Conservation (phyloP, 2,329 filamentous ascomycete genomes). For the Microdochium paspali region DNA sequence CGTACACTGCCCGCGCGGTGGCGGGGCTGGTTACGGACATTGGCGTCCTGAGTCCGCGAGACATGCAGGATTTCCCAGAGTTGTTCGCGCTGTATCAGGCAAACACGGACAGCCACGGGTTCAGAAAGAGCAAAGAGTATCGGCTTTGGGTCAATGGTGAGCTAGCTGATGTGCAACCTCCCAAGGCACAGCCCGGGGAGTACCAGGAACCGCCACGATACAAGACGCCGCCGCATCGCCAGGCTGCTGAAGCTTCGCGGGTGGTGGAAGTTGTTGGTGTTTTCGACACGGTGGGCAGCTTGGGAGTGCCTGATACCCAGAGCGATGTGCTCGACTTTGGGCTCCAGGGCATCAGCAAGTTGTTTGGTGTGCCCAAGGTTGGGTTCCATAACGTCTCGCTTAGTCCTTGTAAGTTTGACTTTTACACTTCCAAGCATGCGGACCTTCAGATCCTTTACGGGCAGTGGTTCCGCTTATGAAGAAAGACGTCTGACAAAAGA, state of each 20-base stretch:
- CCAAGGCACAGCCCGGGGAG: not conserved
- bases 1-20: constrained; percentile 28
- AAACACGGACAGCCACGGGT: constrained; percentile 4
- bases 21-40: constrained; percentile 24
- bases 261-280: constrained; percentile 18
- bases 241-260: constrained; percentile 3
- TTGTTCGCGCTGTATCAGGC: not conserved
- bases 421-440: too few species aligned
- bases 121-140: constrained; percentile 3
- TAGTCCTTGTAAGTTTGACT: constrained; percentile 8
- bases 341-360: constrained; percentile 8
- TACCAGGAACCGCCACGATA: constrained; percentile 2
- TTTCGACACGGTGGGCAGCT: constrained; percentile 20
- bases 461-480: too few species aligned
- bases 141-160: constrained; percentile 5
- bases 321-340: not conserved
- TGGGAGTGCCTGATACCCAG: constrained; percentile 18
- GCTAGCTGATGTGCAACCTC: constrained; percentile 1
- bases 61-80: constrained; percentile 7
- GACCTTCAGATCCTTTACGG: too few species aligned
- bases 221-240: constrained; percentile 1
- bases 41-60: constrained; percentile 7
- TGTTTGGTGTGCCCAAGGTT: constrained; percentile 7
- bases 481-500: too few species aligned
- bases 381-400: constrained; percentile 8